Evolutionary conservation across 371 early-diverging fungal genomes (phyloP).

Genomic region (Mucor irregularis): DNA sequence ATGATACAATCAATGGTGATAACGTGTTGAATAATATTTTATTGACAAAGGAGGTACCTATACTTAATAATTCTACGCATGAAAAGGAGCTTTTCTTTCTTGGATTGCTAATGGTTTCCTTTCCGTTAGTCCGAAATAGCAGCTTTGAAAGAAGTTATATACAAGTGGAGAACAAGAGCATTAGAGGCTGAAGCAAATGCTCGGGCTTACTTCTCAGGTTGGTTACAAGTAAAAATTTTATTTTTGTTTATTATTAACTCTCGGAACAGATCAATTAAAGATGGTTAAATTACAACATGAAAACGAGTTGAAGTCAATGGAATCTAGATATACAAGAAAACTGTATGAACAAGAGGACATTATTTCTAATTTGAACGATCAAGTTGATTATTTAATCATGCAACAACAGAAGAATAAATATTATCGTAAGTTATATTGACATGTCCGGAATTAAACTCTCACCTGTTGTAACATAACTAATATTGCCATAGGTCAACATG

Average conservation of each 20-base stretch:
- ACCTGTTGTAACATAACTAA: no score
- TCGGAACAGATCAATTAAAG: conserved; percentile 13
- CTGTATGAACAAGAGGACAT: conserved; percentile 18
- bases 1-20: conserved; percentile 1
- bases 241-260: conserved; percentile 1
- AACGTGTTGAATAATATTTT: conserved; percentile 14
- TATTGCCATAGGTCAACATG: not conserved
- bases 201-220: conserved; percentile 9
- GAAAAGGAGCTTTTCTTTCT: no score
- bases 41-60: conserved; percentile 32
- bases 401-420: not conserved
- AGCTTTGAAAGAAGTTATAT: conserved; percentile 21
- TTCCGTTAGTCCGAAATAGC: conserved; percentile 29
- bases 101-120: no score
- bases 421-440: not conserved
- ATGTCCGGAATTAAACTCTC: conserved; percentile 1
- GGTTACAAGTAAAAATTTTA: not conserved
- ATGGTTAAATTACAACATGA: conserved; percentile 8
- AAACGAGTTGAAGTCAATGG: conserved; percentile 10
- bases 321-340: conserved; percentile 14
- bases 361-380: conserved; percentile 9
- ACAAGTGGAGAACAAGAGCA: conserved; percentile 20
- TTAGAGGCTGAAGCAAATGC: conserved; percentile 9
- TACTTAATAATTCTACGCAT: no score
- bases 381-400: conserved; percentile 16